A percentile compares a stretch with the other conserved stretches of the same genome.
Evolutionary conservation across 768 basidiomycete genomes (phyloP).

Genomic region (Tricholoma bakamatsutake): DNA sequence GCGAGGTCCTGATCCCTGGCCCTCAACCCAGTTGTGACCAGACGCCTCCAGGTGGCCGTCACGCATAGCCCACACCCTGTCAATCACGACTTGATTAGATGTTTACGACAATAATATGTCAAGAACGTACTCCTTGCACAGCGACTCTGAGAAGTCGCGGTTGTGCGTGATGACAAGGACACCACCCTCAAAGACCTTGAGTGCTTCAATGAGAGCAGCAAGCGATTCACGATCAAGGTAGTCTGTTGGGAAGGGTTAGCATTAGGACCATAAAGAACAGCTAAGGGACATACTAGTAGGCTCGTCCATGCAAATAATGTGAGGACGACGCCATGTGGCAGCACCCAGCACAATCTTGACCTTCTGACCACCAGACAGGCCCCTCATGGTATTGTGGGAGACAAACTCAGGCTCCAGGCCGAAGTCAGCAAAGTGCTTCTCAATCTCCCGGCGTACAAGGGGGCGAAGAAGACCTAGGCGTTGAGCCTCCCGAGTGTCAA

Average conservation of each 20-base stretch:
- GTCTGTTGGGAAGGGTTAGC: slow-evolving; percentile 40
- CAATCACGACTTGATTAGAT: neutral
- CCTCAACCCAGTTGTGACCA: slow-evolving; percentile 99
- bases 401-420: slow-evolving; percentile 99
- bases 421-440: slow-evolving; percentile 99
- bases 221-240: slow-evolving; percentile 99
- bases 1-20: slow-evolving; percentile 89
- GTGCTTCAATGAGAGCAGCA: slow-evolving; percentile 95
- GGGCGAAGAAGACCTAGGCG: slow-evolving; percentile 92
- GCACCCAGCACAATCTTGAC: slow-evolving; percentile 99
- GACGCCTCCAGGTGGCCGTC: slow-evolving; percentile 95
- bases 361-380: slow-evolving; percentile 98
- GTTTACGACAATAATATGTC: neutral
- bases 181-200: slow-evolving; percentile 98
- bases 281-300: slow-evolving; percentile 65
- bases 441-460: slow-evolving; percentile 96
- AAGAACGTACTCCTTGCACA: slow-evolving; percentile 71
- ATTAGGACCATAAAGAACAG: neutral
- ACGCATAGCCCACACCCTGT: slow-evolving; percentile 95
- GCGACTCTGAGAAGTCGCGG: slow-evolving; percentile 97
- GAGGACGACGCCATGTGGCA: slow-evolving; percentile 98
- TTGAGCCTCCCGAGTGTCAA: slow-evolving; percentile 96
- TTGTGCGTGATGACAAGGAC: slow-evolving; percentile 97
- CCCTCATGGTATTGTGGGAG: slow-evolving; percentile 98
- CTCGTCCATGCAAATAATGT: slow-evolving; percentile 95